Percentiles rank a stretch among this genome's conserved stretches.
These are phyloP conservation scores for Metschnikowia borealis DNA, from an alignment of 805 yeast species.

Conservation along the genomic window DNA sequence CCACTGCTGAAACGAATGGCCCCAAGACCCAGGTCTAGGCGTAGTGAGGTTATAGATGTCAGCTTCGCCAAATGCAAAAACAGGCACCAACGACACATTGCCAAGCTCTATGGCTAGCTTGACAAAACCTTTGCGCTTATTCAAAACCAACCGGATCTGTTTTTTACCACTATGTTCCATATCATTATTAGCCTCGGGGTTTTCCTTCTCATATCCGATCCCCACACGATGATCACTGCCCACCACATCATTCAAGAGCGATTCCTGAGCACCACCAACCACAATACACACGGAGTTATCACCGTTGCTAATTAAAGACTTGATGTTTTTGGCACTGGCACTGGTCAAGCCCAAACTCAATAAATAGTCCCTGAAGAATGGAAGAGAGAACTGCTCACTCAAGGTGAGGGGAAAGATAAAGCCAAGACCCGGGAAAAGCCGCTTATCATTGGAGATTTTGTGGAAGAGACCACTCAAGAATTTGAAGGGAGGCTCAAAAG, in stretches of 20 bases:
- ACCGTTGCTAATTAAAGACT: constrained; percentile 53
- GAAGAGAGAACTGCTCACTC: constrained; percentile 76
- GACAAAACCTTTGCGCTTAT: constrained; percentile 82
- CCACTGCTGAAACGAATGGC: constrained; percentile 64
- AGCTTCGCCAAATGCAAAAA: constrained; percentile 88
- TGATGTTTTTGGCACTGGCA: constrained; percentile 71
- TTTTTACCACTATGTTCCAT: constrained; percentile 36
- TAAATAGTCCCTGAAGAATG: constrained; percentile 83
- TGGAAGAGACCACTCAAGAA: constrained; percentile 36
- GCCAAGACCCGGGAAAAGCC: constrained; percentile 77
- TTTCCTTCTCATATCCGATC: constrained; percentile 24
- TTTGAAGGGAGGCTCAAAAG: constrained; percentile 33
- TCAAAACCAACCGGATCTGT: constrained; percentile 64
- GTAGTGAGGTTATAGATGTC: constrained; percentile 45
- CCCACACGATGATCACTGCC: constrained; percentile 32
- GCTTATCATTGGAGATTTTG: constrained; percentile 69
- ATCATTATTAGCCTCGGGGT: background rate
- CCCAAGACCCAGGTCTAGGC: constrained; percentile 38
- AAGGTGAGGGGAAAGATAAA: constrained; percentile 73
- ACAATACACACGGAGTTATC: constrained; percentile 83
- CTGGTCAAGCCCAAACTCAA: constrained; percentile 79
- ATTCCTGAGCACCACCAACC: constrained; percentile 94
- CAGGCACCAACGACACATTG: constrained; percentile 78
- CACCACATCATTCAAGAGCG: constrained; percentile 50
- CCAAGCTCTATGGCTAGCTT: constrained; percentile 79